These are phyloP conservation scores for Annulohypoxylon nitens DNA, from an alignment of 495 filamentous ascomycete genomes.

Conservation along the genomic window DNA sequence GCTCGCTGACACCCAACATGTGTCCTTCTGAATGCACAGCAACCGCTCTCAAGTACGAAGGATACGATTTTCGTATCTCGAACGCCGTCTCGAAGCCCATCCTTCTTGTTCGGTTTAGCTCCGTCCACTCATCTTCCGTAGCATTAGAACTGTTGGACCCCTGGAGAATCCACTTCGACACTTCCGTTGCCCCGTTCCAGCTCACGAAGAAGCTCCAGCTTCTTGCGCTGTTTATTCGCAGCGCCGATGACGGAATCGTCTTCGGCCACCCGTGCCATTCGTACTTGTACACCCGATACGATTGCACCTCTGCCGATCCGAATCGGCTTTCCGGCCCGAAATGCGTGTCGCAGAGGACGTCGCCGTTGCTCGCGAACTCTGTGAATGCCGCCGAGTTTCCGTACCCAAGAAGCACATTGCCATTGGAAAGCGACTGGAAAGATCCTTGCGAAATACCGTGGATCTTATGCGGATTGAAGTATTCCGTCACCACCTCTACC, in stretches of 20 bases:
- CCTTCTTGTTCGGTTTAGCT: slow-evolving; percentile 45
- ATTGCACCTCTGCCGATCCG: slow-evolving; percentile 39
- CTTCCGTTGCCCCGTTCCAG: slow-evolving; percentile 59
- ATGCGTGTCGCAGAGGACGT: slow-evolving; percentile 59
- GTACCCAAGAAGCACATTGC: slow-evolving; percentile 71
- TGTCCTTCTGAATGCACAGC: slow-evolving; percentile 48
- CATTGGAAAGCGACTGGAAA: slow-evolving; percentile 67
- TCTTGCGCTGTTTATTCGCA: slow-evolving; percentile 29
- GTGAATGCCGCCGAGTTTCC: slow-evolving; percentile 70
- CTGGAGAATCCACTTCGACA: slow-evolving; percentile 51
- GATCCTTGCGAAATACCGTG: slow-evolving; percentile 71
- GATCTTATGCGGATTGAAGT: slow-evolving; percentile 59
- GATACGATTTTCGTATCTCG: slow-evolving; percentile 33
- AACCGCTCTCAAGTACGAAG: slow-evolving; percentile 43
- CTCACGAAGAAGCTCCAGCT: slow-evolving; percentile 52
- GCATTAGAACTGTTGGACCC: slow-evolving; percentile 24
- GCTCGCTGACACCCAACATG: slow-evolving; percentile 41
- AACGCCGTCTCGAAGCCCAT: slow-evolving; percentile 53
- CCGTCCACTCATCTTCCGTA: slow-evolving; percentile 38
- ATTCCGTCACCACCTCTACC: slow-evolving; percentile 51
- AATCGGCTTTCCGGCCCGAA: slow-evolving; percentile 44
- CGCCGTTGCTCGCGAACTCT: slow-evolving; percentile 68
- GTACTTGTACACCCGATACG: slow-evolving; percentile 52
- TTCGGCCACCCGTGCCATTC: slow-evolving; percentile 48
- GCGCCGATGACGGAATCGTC: slow-evolving; percentile 36